A percentile compares a stretch with the other conserved stretches of the same genome.
Conservation (phyloP, 768 basidiomycete genomes). For the Mrakia hoshinonis region DNA sequence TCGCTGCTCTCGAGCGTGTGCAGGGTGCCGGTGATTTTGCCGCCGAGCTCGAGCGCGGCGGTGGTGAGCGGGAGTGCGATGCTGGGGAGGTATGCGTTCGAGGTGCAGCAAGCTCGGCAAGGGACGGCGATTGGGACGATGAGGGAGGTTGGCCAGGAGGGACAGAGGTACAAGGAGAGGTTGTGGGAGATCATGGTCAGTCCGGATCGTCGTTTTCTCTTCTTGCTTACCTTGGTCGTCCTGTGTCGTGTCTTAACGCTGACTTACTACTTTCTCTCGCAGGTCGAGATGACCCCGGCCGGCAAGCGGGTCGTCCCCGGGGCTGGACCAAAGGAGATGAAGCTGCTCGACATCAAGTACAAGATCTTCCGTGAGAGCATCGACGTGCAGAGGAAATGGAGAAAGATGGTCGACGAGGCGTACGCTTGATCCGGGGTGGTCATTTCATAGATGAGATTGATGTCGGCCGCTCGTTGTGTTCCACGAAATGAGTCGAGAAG, state of each 20-base stretch:
- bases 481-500: too few species aligned
- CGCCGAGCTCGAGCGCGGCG: slow-evolving; percentile 62
- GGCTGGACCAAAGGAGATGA: slow-evolving; percentile 54
- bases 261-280: background rate
- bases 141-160: slow-evolving; percentile 39
- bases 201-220: too few species aligned
- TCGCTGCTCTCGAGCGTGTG: slow-evolving; percentile 80
- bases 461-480: too few species aligned
- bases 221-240: background rate
- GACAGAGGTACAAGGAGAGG: slow-evolving; percentile 51
- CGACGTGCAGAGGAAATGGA: slow-evolving; percentile 63
- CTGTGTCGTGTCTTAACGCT: background rate
- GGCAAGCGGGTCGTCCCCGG: slow-evolving; percentile 63
- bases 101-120: slow-evolving; percentile 43
- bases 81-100: slow-evolving; percentile 77
- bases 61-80: slow-evolving; percentile 91
- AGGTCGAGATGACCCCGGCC: slow-evolving; percentile 87
- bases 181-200: slow-evolving; percentile 84
- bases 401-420: slow-evolving; percentile 6
- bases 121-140: slow-evolving; percentile 43
- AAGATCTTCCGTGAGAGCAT: slow-evolving; percentile 82
- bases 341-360: slow-evolving; percentile 81
- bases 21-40: slow-evolving; percentile 70
- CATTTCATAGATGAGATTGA: too few species aligned
- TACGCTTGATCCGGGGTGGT: background rate